These are phyloP conservation scores for Trichoderma hamatum DNA, from an alignment of 2,329 filamentous ascomycete genomes.

Conservation along the genomic window DNA sequence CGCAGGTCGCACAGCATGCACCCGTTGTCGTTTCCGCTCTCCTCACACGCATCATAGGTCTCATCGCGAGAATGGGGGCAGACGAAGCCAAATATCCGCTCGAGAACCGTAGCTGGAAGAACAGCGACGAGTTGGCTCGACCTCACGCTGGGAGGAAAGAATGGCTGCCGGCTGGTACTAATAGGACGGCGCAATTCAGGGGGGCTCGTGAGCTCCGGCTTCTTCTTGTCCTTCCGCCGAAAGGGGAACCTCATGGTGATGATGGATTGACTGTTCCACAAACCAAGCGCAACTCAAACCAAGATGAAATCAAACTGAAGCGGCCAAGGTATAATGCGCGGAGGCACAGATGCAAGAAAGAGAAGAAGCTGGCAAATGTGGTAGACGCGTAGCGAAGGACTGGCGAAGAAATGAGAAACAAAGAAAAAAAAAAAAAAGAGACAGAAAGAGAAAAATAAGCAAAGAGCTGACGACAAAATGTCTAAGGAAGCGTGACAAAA, in stretches of 20 bases:
- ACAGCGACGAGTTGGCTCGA: slow-evolving; percentile 51
- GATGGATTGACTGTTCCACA: neutral
- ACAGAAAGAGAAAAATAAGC: neutral
- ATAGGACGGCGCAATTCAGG: slow-evolving; percentile 38
- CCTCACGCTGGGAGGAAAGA: slow-evolving; percentile 43
- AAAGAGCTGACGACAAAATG: slow-evolving; percentile 3
- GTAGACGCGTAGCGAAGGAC: slow-evolving; percentile 5
- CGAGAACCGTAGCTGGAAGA: slow-evolving; percentile 71
- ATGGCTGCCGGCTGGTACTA: slow-evolving; percentile 31
- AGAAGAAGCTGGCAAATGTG: neutral
- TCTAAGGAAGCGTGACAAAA: slow-evolving; percentile 12
- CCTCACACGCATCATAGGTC: slow-evolving; percentile 80
- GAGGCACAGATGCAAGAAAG: neutral
- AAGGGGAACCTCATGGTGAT: slow-evolving; percentile 42
- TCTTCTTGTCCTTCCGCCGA: slow-evolving; percentile 45
- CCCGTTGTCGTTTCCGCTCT: slow-evolving; percentile 73
- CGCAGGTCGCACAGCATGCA: slow-evolving; percentile 95
- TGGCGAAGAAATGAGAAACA: neutral
- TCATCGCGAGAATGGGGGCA: slow-evolving; percentile 82
- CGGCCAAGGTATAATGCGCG: neutral
- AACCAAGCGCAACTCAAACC: neutral
- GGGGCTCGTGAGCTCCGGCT: slow-evolving; percentile 32
- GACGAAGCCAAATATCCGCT: slow-evolving; percentile 77
- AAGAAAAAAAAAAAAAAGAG: neutral
- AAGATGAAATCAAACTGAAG: neutral